Base-by-base conservation (phyloP, 108 stramenopile species). In the Stephanodiscus triporus region DNA sequence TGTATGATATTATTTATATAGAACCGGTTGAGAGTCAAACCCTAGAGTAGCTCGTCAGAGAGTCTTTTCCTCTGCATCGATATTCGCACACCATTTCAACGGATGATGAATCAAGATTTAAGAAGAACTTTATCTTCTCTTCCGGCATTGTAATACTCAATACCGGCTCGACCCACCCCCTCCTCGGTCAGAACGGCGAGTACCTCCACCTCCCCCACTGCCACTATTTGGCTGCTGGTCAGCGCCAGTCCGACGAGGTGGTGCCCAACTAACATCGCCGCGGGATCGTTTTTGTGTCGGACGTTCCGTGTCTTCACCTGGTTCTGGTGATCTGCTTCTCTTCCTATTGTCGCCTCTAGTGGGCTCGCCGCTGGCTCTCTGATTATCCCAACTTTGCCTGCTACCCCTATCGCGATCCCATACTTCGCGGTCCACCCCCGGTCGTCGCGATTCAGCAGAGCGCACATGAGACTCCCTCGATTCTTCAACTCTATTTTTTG, bases 321-420 rank as follows among this genome's bases (percentile, higher is more conserved):
- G 71, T 16, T 72, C 71, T 9, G 71, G 71, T 17, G 71, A 72
- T 22, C 71, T 65, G 23, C 64, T 66, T 72, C 71, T 30, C 65
- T 72, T 72, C 34, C 66, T 66, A n/a, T 65, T 66, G 19, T 66
- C 65, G 0, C 48, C 47, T 51, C 65, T 54, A 4, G 6, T 47
- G 30, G 66, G 24, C 24, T 68, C 66, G 0, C 60, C 60, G 30
- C 37, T 38, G 34, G 54, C 50, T 16, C 71, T 51, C 20, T 66
- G 71, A 68, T 27, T 54, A 51, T 32, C 71, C 17, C 64, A 36
- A 37, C 49, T 48, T 20, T 61, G 60, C 60, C 60, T 61, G 26
- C 23, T 63, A 56, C 68, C 53, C 66, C 65, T 67, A 30, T 65
- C 64, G 65, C 64, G 71, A 30, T 67, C 71, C 36, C 66, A 56